Conservation (phyloP, 2,329 filamentous ascomycete species). For the Clarireedia paspali region DNA sequence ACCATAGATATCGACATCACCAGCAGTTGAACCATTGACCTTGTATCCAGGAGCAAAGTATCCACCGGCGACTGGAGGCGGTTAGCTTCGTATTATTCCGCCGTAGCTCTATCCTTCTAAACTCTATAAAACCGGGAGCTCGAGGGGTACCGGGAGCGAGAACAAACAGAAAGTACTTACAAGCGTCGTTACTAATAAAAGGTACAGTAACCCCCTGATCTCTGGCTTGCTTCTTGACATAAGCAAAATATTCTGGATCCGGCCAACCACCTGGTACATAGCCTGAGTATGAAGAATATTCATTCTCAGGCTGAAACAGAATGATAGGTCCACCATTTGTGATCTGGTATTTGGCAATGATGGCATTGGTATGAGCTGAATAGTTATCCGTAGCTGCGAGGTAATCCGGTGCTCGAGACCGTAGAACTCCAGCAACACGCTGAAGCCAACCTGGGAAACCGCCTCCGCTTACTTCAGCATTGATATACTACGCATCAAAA, state of each 20-base stretch:
- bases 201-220: constrained; percentile 66
- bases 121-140: neutral
- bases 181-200: constrained; percentile 66
- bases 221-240: constrained; percentile 60
- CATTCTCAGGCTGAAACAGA: constrained; percentile 74
- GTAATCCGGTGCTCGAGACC: constrained; percentile 55
- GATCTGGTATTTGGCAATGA: constrained; percentile 70
- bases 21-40: constrained; percentile 23
- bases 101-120: neutral
- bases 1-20: constrained; percentile 30
- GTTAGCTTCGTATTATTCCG: neutral
- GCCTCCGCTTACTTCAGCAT: constrained; percentile 68
- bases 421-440: constrained; percentile 53
- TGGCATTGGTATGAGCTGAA: constrained; percentile 46
- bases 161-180: constrained; percentile 13
- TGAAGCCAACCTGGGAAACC: constrained; percentile 78
- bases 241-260: constrained; percentile 60
- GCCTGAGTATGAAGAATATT: constrained; percentile 52
- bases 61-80: constrained; percentile 15
- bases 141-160: neutral
- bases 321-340: constrained; percentile 78
- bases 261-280: constrained; percentile 47
- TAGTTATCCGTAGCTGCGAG: constrained; percentile 60
- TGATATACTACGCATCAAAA: constrained; percentile 52
- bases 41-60: constrained; percentile 25